Evolutionary conservation across 352 stramenopile genomes (phyloP), one percentile per base, ranked within the genome.

Genomic region (Phytopythium vexans): DNA sequence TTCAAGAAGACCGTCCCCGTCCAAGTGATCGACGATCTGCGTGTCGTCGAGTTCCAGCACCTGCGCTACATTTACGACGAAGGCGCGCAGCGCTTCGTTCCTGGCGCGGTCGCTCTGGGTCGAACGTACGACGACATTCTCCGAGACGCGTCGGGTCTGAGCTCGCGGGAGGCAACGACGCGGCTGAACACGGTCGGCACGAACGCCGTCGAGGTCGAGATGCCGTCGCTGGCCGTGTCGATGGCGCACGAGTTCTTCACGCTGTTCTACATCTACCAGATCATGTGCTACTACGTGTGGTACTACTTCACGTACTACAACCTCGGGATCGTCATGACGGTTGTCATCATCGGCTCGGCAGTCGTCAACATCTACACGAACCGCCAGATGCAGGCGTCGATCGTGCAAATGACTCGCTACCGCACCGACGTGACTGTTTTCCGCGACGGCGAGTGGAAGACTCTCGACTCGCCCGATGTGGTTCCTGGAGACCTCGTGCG

Each of bases 371-470:
- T 79, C 48, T 52, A 64, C 41, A 70, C 60, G 4, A 64, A 75
- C 48, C 66, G 66, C 2, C 47, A 58, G 52, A 52, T 73, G 43
- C 56, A 68, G 41, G 54, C 56, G 11, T 60, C 60, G 0, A 61
- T 76, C 27, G 55, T 75, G 36, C 15, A 71, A 34, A 74, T 75
- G 62, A 72, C 67, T n/a, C 55, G 57, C 27, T 72, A 63, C 27
- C 52, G 70, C 31, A 78, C 80, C 56, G 60, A 74, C n/a, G 83
- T 82, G 51, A 51, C 73, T 42, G 72, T 80, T 11, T 52, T 65
- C 27, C 65, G 72, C 16, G 58, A 70, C 37, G 56, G 60, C 27
- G 36, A 58, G 9, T 82, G 65, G 62, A 54, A 66, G 27, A 64
- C 43, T 2, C 38, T 80, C 49, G 60, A 62, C 8, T 62, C 62